A percentile compares a stretch with the other conserved stretches of the same genome.
These are phyloP conservation scores for Populus trichocarpa DNA, from an alignment of 441 rosid genomes.

Conservation along the genomic window DNA sequence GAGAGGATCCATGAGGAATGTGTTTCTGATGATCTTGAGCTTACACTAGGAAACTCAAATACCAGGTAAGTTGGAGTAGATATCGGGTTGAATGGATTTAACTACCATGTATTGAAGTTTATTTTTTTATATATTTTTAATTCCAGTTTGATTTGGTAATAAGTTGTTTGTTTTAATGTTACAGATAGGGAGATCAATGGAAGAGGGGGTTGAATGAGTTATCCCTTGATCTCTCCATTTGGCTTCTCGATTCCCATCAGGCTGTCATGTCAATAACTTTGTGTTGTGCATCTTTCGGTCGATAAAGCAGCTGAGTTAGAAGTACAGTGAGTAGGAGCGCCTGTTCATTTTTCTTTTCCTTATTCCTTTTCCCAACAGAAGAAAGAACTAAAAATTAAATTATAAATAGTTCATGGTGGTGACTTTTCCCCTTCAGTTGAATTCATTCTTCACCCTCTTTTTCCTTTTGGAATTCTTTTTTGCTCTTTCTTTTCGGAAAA, in stretches of 20 bases:
- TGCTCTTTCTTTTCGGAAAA: background rate
- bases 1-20: constrained; percentile 94
- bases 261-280: constrained; percentile 13
- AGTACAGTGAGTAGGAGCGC: constrained; percentile 44
- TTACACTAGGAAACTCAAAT: constrained; percentile 79
- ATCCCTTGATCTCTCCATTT: constrained; percentile 11
- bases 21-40: constrained; percentile 85
- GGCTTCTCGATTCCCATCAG: constrained; percentile 11
- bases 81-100: background rate
- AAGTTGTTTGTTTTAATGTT: constrained; percentile 6
- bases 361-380: constrained; percentile 12
- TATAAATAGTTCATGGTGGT: constrained; percentile 38
- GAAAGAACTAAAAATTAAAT: constrained; percentile 21
- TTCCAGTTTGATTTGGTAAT: background rate
- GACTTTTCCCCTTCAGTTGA: constrained; percentile 21
- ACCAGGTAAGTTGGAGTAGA: constrained; percentile 48
- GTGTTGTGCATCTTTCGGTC: constrained; percentile 22
- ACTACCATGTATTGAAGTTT: background rate
- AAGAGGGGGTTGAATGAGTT: constrained; percentile 5
- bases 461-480: background rate
- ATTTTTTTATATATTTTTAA: background rate
- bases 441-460: constrained; percentile 9
- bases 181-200: constrained; percentile 27
- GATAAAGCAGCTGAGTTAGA: constrained; percentile 28
- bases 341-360: constrained; percentile 1